Percentiles rank a stretch among this genome's conserved stretches.
Conservation (phyloP, 495 filamentous ascomycete species). For the Aspergillus leporis region DNA sequence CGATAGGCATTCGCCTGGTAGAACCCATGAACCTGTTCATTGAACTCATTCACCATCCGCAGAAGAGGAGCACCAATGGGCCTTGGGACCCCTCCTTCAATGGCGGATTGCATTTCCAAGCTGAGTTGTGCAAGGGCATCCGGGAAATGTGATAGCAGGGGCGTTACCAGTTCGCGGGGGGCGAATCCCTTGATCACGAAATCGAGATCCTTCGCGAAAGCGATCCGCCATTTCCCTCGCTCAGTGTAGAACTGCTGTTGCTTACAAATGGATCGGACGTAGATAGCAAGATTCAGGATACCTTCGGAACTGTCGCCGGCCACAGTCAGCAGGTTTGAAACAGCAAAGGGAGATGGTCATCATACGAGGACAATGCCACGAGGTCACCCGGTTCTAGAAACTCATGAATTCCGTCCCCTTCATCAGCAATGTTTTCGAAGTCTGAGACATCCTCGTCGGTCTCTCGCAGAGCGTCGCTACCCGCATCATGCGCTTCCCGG, state of each 20-base stretch:
- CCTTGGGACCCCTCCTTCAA: conserved; percentile 48
- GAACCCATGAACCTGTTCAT: conserved; percentile 30
- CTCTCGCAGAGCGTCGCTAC: conserved; percentile 28
- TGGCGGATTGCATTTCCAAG: conserved; percentile 40
- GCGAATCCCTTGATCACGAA: conserved; percentile 69
- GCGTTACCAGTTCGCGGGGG: conserved; percentile 52
- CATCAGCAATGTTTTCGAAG: conserved; percentile 34
- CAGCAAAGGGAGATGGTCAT: conserved; percentile 3
- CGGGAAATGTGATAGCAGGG: conserved; percentile 66
- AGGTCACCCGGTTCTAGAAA: conserved; percentile 71
- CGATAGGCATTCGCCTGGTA: conserved; percentile 47
- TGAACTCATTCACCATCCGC: conserved; percentile 33
- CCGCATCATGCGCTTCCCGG: conserved; percentile 31
- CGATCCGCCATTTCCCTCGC: conserved; percentile 71
- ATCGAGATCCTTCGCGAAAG: conserved; percentile 41
- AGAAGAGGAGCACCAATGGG: conserved; percentile 37
- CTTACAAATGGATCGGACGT: conserved; percentile 61
- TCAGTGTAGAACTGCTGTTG: conserved; percentile 72
- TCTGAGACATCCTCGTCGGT: conserved; percentile 33
- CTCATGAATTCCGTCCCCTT: conserved; percentile 34
- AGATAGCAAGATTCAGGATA: conserved; percentile 62
- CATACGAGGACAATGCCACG: conserved; percentile 60
- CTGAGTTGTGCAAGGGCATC: conserved; percentile 36
- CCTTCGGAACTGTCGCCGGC: conserved; percentile 32
- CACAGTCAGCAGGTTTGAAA: not conserved